Base-by-base conservation (phyloP, 2,329 filamentous ascomycete species). In the Arthrobotrys pseudoclavata region DNA sequence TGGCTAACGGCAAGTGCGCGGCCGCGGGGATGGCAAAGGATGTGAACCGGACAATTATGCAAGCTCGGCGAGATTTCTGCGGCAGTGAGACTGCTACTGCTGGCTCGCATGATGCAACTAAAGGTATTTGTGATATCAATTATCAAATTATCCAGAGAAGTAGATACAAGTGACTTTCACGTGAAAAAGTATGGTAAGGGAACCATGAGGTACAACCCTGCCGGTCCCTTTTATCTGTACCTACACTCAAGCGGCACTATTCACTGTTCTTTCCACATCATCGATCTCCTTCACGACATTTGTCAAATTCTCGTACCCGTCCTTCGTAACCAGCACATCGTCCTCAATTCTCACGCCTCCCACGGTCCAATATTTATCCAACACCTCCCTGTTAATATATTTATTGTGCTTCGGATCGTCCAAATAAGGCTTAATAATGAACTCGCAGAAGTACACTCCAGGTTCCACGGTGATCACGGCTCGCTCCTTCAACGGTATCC, bases 391-490 rank as follows among this genome's bases (percentile, higher is more conserved):
- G 82, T 97, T 89, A 81, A 97, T 97, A 82, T 90, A 96, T 82
- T 91, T 90, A 67, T 88, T 87, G 82, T 94, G 89, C 57, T 89
- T 87, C 0, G 91, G 89, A 79, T 94, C 89, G 57, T 89, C 86
- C 12, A 97, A 86, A 82, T 91, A 96, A 0, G 93, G 92, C 52
- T 91, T 88, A 78, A 97, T 92, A 79, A 96, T 96, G 83, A 94
- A 97, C 20, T 89, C 88, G 84, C 93, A 97, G 84, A 97, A 97
- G 85, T 97, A 97, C 79, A 92, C 89, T 57, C 96, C 96, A 12
- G 96, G 96, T 86, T 99, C 96, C 45, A 98, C 95, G 0, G 96
- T 99, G 66, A 99, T 90, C 24, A 99, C 93, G 61, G 91, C 91
- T 6, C 92, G 91, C 0, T 90, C 91, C 0, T 93, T 93, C 57